Evolutionary conservation across 306 rosid species (phyloP).

Genomic region (Vigna trinervia): DNA sequence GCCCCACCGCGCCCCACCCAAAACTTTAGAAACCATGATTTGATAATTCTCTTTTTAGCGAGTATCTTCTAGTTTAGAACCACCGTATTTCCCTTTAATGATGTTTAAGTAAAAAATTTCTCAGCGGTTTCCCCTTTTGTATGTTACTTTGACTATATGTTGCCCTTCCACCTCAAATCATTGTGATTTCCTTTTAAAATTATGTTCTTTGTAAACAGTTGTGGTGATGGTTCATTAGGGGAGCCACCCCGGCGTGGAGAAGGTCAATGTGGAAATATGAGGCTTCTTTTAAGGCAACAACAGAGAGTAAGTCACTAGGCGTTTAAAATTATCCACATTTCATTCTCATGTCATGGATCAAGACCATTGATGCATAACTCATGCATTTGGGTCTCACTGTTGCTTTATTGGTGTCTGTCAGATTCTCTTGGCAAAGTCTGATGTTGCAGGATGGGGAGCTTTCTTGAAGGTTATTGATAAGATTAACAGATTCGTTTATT

Average conservation of each 20-base stretch:
- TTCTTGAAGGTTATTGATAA: conserved; percentile 78
- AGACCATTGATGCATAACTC: conserved; percentile 33
- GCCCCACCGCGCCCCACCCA: not conserved
- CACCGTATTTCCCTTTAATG: conserved; percentile 6
- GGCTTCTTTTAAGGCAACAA: conserved; percentile 94
- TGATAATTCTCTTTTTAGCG: conserved; percentile 16
- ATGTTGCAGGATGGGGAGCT: conserved; percentile 99
- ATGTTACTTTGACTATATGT: conserved; percentile 31
- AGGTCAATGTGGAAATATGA: conserved; percentile 97
- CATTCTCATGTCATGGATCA: conserved; percentile 28
- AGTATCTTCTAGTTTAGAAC: conserved; percentile 34
- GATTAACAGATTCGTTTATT: conserved; percentile 32
- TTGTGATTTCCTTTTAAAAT: conserved; percentile 27
- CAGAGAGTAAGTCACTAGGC: conserved; percentile 75
- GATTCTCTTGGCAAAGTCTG: conserved; percentile 94
- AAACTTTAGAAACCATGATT: conserved; percentile 12
- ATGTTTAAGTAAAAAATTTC: not conserved
- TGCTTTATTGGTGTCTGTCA: conserved; percentile 44
- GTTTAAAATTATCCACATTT: conserved; percentile 18
- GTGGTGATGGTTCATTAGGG: conserved; percentile 87
- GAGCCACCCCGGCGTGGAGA: conserved; percentile 94
- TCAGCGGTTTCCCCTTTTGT: not conserved
- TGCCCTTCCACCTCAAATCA: conserved; percentile 8
- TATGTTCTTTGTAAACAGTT: conserved; percentile 57
- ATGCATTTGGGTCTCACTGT: conserved; percentile 25